Base-by-base conservation (phyloP, 1,284 basidiomycete species). In the Malassezia psittaci region DNA sequence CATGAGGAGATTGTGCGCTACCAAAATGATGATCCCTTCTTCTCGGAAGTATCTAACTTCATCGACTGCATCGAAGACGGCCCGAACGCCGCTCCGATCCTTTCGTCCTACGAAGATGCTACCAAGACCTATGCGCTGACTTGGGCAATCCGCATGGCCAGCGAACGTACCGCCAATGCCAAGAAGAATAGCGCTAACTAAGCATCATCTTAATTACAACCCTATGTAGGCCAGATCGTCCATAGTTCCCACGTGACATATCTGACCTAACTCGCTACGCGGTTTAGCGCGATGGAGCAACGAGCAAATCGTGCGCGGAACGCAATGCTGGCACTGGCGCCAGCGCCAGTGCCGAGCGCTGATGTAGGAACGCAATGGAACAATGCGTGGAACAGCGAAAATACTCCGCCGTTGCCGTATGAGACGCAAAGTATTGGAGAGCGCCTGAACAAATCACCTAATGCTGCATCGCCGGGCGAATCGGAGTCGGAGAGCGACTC, bases 21-120 rank as follows among this genome's bases (percentile, higher is more conserved):
- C 64, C 61, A 64, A 51, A 67, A 66, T 58, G 72, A 74, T 57
- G 72, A 74, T 57, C 72, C 72, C 43, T 74, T 74, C 70, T 74
- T 72, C 65, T 69, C 70, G 10, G 72, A 74, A 56, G 69, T 74
- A 16, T 52, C 56, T 44, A 72, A 70, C 58, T 38, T 74, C 21
- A 74, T 74, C 46, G 69, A 72, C 54, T 65, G 65, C 55, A 70
- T 72, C 48, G 68, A 72, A 54, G 62, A 68, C 41, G 69, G 69
- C 16, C 52, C 54, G 3, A 63, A 63, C 18, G 32, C 61, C 1
- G 59, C 66, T 5, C 69, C 69, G 15, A 69, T 71, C 52, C 55
- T 71, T 15, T 63, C 60, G 55, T 54, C 52, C 32, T 73, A 70
- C 61, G 66, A 68, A 24, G 70, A 73, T 45, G 72, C 72, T 7